These are phyloP conservation scores for Penicillium longicatenatum DNA, from an alignment of 495 filamentous ascomycete genomes.

Conservation along the genomic window DNA sequence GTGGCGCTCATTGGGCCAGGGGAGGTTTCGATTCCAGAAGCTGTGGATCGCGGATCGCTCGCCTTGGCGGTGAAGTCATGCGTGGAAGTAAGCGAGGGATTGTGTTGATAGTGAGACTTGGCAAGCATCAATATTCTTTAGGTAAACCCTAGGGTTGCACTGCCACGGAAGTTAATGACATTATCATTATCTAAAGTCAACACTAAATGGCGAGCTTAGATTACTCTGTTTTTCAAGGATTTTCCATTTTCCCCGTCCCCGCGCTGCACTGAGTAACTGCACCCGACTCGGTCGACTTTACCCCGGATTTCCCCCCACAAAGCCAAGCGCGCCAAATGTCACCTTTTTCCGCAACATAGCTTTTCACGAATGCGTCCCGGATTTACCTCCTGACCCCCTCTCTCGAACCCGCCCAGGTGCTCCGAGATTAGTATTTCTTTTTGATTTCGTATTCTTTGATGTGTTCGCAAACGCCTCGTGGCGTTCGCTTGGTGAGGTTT, in stretches of 20 bases:
- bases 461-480: background rate
- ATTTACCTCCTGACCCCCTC: background rate
- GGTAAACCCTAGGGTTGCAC: constrained; percentile 1
- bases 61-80: constrained; percentile 40
- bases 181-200: background rate
- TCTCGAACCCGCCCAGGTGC: background rate
- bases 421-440: background rate
- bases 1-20: constrained; percentile 24
- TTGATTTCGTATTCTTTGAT: background rate
- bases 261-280: constrained; percentile 16
- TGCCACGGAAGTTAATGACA: background rate
- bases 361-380: background rate
- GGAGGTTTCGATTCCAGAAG: constrained; percentile 39
- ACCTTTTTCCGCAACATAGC: constrained; percentile 13
- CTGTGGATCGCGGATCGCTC: constrained; percentile 44
- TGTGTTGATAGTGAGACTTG: background rate
- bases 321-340: constrained; percentile 27
- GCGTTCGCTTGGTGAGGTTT: constrained; percentile 18
- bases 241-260: background rate
- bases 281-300: constrained; percentile 27
- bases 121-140: background rate
- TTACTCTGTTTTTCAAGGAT: background rate
- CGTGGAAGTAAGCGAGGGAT: constrained; percentile 20
- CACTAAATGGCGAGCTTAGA: no score
- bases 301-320: constrained; percentile 33